Base-by-base conservation (phyloP, 495 filamentous ascomycete genomes). In the Penicillium daleae region DNA sequence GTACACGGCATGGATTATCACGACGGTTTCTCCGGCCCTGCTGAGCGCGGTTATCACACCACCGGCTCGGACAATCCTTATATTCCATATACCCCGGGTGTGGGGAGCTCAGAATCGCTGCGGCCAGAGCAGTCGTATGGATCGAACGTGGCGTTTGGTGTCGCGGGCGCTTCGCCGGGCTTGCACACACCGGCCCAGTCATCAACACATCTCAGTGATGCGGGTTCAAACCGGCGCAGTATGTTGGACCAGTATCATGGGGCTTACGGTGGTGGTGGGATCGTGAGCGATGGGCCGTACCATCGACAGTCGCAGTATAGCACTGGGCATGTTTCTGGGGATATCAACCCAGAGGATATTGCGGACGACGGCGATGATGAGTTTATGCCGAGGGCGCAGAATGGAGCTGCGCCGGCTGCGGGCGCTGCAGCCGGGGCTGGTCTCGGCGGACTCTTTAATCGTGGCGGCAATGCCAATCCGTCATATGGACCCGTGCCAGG, bases 301-400 rank as follows among this genome's bases (percentile, higher is more conserved):
- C 82, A 86, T 59, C 79, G 81, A 57, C 82, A 86, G 57, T 89
- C 88, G 2, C 79, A 81, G 5, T 86, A 83, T 31, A 80, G 85
- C 86, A 72, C 81, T 76, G 59, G 72, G 66, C 59, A 73, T 84
- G 63, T 76, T 61, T 60, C 82, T 7, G 78, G 82, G 17, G 76
- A 78, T 19, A 87, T 96, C 54, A 88, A 96, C 68, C 92, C 92
- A 0, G 85, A 89, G 62, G 87, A 88, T 2, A 93, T 96, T 57
- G 87, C 83, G 3, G 92, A 97, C 67, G 92, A 96, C 67, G 92
- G 89, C 8, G 92, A 97, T 66, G 92, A 97, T 63, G 91, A 89
- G 4, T 82, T 92, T 51, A 72, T 59, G 59, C 75, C 65, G 64
- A 77, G 71, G 71, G 77, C 73, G 26, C 73, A 68, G 48, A 73